phyloP scores from a whole-genome alignment of 1,284 basidiomycete species.

The Ustilago lituana region DNA sequence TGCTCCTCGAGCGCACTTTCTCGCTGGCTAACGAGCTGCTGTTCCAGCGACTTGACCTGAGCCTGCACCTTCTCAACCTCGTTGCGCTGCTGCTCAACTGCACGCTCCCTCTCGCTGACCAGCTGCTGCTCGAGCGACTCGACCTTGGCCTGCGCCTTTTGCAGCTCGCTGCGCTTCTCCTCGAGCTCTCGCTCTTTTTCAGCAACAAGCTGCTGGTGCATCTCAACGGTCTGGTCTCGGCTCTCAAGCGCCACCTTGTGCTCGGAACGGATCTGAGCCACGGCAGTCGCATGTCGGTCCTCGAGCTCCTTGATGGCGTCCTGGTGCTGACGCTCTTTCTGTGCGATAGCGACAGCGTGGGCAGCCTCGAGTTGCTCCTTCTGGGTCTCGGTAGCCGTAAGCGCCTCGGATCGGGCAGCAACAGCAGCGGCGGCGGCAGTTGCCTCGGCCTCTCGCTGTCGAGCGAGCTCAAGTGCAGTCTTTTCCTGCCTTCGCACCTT shows the following conservation, averaged over 20 bases:
- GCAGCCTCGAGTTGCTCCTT: conserved; percentile 42
- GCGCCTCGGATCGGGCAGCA: conserved; percentile 42
- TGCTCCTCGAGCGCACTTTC: conserved; percentile 19
- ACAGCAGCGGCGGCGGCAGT: conserved; percentile 42
- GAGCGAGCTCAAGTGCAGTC: conserved; percentile 28
- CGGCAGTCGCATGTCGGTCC: conserved; percentile 25
- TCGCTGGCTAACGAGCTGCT: conserved; percentile 17
- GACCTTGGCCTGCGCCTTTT: conserved; percentile 11
- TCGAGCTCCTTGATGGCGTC: conserved; percentile 48
- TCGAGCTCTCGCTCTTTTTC: conserved; percentile 28
- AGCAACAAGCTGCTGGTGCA: conserved; percentile 24
- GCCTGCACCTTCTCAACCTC: conserved; percentile 15
- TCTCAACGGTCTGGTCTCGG: conserved; percentile 26
- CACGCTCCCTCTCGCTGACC: conserved; percentile 26
- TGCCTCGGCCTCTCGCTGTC: conserved; percentile 42
- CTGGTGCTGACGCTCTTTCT: conserved; percentile 47
- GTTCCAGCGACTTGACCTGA: conserved; percentile 13
- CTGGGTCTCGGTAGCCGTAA: conserved; percentile 42
- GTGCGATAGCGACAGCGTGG: conserved; percentile 32
- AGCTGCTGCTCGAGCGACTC: conserved; percentile 18
- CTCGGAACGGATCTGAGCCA: conserved; percentile 38
- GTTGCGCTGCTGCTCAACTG: conserved; percentile 16
- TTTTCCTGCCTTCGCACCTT: conserved; percentile 48
- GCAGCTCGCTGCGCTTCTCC: conserved; percentile 13
- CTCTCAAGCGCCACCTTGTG: conserved; percentile 43